Base-by-base conservation (phyloP, 2,329 filamentous ascomycete genomes). In the Fusarium foetens region DNA sequence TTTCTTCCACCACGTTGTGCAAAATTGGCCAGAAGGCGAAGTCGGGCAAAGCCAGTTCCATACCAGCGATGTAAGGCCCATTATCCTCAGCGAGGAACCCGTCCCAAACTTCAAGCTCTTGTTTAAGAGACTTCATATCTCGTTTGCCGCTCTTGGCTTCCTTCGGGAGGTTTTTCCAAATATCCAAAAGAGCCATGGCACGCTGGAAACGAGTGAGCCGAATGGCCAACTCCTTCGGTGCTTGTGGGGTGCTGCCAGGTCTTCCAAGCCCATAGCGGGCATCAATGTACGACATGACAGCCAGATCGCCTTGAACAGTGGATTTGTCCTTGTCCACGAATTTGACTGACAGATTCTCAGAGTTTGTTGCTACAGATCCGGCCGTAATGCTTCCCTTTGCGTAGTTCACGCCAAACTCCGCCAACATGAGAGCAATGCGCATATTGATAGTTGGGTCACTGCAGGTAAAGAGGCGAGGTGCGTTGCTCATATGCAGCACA, bases 401-500 rank as follows among this genome's bases (percentile, higher is more conserved):
- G 68, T 83, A 86, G 7, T 76, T 78, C 17, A 89, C 79, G 13
- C 82, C 84, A 17, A 84, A 79, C 69, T 88, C 85, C 0, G 83
- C 81, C 35, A 90, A 78, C 80, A 88, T 85, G 16, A 90, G 71
- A 67, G 81, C 80, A 4, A 91, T 80, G 5, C 86, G 82, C 78
- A 83, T 77, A 59, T 90, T 88, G 10, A 83, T 80, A 7, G 88
- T 74, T 0, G 73, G 35, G 62, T 90, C 87, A 1, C 79, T 76
- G 4, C 86, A 86, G 7, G 83, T 73, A 74, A 88, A 90, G 52
- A 90, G 80, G 21, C 88, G 80, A 31, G 87, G 84, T 29, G 86
- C 82, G 38, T 77, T 80, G 65, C 83, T 85, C 76, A 91, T 87
- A 76, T 96, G 91, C 64, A 96, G 81, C 10, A 97, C 94, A 77